Evolutionary conservation across 2,329 filamentous ascomycete genomes (phyloP), one percentile per base, ranked within the genome.

Genomic region (Fusarium sp.): DNA sequence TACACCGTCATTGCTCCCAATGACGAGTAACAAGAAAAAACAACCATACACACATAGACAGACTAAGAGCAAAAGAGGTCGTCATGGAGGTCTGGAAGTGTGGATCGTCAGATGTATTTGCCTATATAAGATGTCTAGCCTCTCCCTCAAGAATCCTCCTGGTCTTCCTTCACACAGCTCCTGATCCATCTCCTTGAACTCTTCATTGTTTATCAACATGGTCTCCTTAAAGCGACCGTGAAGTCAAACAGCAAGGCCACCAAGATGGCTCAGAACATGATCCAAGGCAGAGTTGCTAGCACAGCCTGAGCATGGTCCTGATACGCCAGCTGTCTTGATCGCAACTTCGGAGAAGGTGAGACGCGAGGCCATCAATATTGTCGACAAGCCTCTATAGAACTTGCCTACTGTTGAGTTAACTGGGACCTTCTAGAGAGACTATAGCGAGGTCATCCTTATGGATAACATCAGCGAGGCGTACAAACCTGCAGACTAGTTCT

Each of bases 231-330:
- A 27, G 22, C 16, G 56, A 29, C 14, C 6, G 56, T 38, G 3
- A 3, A 59, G 8, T 59, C 31, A 59, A 59, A 38, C 5, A 35
- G 29, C 5, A 38, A 40, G 22, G 57, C 34, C 11, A 29, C 57
- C 7, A 75, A 22, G 18, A 86, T 88, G 47, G 87, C 89, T 14
- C 83, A 83, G 45, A 79, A 78, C 3, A 85, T 89, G 18, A 88
- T 89, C 63, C 81, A 84, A 29, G 81, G 84, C 35, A 85, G n/a
- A 56, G 20, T 6, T 56, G 13, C 20, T 56, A 3, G 34, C 29
- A 5, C 50, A 54, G 10, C 27, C 50, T 3, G 50, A 54, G 18
- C 5, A 54, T 54, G 18, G 47, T 10, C 27, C 27, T 11, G 47
- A 54, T 20, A 54, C 18, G 2, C 47, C 27, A 18, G 27, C 27